Evolutionary conservation across 768 basidiomycete species (phyloP).

Genomic region (Termitomyces sp.): DNA sequence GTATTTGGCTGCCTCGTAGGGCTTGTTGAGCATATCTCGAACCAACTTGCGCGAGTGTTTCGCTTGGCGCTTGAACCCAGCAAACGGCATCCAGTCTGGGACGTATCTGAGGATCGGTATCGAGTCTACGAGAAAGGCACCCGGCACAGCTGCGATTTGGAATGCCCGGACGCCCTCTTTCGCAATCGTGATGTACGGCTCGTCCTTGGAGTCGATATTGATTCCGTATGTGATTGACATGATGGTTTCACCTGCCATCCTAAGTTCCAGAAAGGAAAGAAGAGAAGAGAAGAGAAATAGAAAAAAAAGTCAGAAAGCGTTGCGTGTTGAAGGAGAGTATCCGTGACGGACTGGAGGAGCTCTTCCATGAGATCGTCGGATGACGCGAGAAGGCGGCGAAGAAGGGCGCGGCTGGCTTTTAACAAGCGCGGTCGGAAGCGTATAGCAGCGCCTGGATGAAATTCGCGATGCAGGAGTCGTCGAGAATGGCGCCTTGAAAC

Average conservation of each 20-base stretch:
- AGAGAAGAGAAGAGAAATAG: too few species aligned
- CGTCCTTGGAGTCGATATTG: slow-evolving; percentile 23
- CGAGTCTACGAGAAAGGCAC: slow-evolving; percentile 28
- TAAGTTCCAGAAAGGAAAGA: neutral
- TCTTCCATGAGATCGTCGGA: slow-evolving; percentile 14
- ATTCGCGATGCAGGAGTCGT: slow-evolving; percentile 18
- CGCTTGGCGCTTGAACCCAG: slow-evolving; percentile 29
- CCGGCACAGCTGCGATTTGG: slow-evolving; percentile 21
- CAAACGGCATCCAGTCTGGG: slow-evolving; percentile 31
- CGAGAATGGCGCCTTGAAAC: slow-evolving; percentile 20
- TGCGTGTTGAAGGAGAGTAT: neutral
- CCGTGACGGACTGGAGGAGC: slow-evolving; percentile 9
- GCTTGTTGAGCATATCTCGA: slow-evolving; percentile 17
- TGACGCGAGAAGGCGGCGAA: slow-evolving; percentile 16
- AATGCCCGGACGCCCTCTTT: slow-evolving; percentile 25
- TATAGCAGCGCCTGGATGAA: slow-evolving; percentile 14
- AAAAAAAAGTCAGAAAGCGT: too few species aligned
- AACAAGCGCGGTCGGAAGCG: slow-evolving; percentile 19
- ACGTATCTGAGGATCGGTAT: slow-evolving; percentile 26
- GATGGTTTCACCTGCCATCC: slow-evolving; percentile 21
- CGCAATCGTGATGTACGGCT: slow-evolving; percentile 28
- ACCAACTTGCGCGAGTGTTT: slow-evolving; percentile 18
- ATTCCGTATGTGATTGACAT: slow-evolving; percentile 31
- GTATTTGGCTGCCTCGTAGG: slow-evolving; percentile 16
- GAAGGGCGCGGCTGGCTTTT: slow-evolving; percentile 16